Evolutionary conservation across 257 asterid genomes (phyloP), one percentile per base, ranked within the genome.

Genomic region (Petrea volubilis): DNA sequence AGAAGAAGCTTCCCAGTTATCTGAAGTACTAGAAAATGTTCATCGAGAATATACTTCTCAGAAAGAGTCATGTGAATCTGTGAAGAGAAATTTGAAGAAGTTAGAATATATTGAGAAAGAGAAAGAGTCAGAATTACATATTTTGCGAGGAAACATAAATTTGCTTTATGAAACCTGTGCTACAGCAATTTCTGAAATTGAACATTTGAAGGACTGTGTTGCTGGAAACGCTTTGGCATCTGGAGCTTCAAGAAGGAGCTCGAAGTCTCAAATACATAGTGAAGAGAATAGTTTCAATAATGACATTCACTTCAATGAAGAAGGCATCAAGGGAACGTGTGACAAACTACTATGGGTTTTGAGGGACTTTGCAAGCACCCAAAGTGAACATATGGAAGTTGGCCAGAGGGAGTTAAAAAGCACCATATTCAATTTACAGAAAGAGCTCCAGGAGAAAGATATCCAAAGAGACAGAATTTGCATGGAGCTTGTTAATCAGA

Each of bases 401-500:
- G 85, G 87, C 64, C 93, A 81, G 76, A 79, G 76, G 74, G 98
- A 90, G 74, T 80, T 85, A 96, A 92, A 87, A 88, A 82, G 74
- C 65, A 75, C 88, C 70, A 79, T 92, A 75, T 65, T 74, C 75
- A 82, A 76, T 85, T 81, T 95, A 77, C 98, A 90, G 91, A 92
- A 92, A 68, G 98, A 95, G 82, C 92, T 95, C 70, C 96, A 88
- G 81, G 94, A 86, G 83, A 95, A 90, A 78, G 99, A 90, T 61
- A 77, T 95, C 65, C 95, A 95, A 80, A 81, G 83, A 73, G 99
- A 95, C n/a, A 88, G 79, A 74, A 77, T 87, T 27, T 86, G 92
- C 75, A 80, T 70, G 77, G 97, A 90, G 83, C 90, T 92, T 68
- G 96, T 90, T 79, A 80, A 71, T 79, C 99, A 95, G 86, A 88